phyloP scores from a whole-genome alignment of 1,284 basidiomycete species.

The Apiotrichum akiyoshidainum region DNA sequence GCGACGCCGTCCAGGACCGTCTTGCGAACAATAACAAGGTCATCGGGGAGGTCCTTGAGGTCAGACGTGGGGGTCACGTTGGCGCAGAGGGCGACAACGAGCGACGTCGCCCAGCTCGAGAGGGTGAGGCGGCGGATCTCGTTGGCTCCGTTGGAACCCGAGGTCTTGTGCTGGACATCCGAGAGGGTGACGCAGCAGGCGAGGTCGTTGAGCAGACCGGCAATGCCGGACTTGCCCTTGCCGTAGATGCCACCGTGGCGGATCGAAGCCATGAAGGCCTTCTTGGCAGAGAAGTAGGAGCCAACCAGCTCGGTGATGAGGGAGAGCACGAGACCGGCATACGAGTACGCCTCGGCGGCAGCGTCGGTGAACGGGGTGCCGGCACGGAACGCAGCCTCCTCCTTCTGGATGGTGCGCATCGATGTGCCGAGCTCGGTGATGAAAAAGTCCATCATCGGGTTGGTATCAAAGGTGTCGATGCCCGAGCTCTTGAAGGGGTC shows the following conservation, averaged over 20 bases:
- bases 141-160: constrained; percentile 4
- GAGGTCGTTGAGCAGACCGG: constrained; percentile 67
- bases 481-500: constrained; percentile 55
- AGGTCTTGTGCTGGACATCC: constrained; percentile 17
- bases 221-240: constrained; percentile 26
- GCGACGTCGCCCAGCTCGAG: constrained; percentile 78
- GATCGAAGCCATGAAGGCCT: constrained; percentile 74
- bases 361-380: constrained; percentile 11
- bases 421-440: constrained; percentile 30
- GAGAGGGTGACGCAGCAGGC: constrained; percentile 69
- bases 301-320: constrained; percentile 87
- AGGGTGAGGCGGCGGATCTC: constrained; percentile 55
- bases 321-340: constrained; percentile 85
- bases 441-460: constrained; percentile 34
- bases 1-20: constrained; percentile 84
- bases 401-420: constrained; percentile 17
- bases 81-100: constrained; percentile 85
- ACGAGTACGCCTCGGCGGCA: constrained; percentile 43
- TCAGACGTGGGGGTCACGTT: constrained; percentile 64
- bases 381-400: constrained; percentile 14
- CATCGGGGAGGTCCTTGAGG: constrained; percentile 69
- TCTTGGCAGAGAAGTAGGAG: constrained; percentile 88
- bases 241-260: constrained; percentile 57
- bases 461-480: constrained; percentile 18
- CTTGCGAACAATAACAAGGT: constrained; percentile 81